Percentiles rank a stretch among this genome's conserved stretches.
Conservation (phyloP, 805 yeast genomes). For the Saccharomycopsis capsularis region DNA sequence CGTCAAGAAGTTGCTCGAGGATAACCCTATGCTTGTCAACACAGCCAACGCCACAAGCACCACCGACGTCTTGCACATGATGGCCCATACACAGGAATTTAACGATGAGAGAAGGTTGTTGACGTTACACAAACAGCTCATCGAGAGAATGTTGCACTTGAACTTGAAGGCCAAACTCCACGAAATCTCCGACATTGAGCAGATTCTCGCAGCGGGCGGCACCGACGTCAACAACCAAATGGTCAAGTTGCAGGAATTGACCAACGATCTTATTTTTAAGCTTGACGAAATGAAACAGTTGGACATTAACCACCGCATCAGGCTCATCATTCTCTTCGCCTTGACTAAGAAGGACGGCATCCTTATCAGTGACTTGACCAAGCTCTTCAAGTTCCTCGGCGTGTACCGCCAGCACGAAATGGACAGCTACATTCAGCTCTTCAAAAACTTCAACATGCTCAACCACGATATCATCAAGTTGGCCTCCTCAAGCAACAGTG, state of each 20-base stretch:
- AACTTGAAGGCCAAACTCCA: constrained; percentile 55
- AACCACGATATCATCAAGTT: constrained; percentile 25
- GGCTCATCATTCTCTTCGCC: constrained; percentile 69
- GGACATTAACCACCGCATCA: constrained; percentile 58
- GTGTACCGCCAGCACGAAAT: constrained; percentile 34
- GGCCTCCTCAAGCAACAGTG: constrained; percentile 23
- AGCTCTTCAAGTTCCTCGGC: constrained; percentile 53
- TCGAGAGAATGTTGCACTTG: constrained; percentile 56
- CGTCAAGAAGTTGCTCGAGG: constrained; percentile 57
- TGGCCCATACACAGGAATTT: constrained; percentile 57
- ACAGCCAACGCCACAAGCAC: constrained; percentile 57
- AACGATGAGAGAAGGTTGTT: constrained; percentile 60
- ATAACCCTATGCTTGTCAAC: constrained; percentile 72
- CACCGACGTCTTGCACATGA: constrained; percentile 67
- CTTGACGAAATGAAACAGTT: constrained; percentile 34
- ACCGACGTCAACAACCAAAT: constrained; percentile 41
- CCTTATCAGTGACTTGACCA: constrained; percentile 61
- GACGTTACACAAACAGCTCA: constrained; percentile 51
- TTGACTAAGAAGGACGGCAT: constrained; percentile 72
- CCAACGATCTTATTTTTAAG: constrained; percentile 50
- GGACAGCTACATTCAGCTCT: constrained; percentile 42
- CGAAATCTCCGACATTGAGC: constrained; percentile 80
- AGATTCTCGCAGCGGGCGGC: constrained; percentile 70
- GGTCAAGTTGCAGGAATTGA: constrained; percentile 12
- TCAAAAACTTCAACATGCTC: constrained; percentile 47